Evolutionary conservation across 441 rosid genomes (phyloP).

Genomic region (Pelargonium myrrhifolium): DNA sequence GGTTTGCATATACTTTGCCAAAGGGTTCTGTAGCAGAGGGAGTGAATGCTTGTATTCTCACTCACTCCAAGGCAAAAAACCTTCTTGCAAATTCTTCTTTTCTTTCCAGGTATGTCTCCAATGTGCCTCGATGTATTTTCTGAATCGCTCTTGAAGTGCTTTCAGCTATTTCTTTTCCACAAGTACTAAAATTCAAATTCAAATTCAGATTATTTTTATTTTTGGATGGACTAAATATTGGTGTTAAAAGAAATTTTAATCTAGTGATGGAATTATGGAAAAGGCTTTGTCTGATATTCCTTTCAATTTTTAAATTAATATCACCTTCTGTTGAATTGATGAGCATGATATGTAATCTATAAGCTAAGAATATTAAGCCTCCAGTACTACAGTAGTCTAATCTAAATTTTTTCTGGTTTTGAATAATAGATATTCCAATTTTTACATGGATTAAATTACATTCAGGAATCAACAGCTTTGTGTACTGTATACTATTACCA

Average conservation of each 20-base stretch:
- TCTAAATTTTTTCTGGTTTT: not conserved
- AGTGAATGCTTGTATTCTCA: constrained; percentile 61
- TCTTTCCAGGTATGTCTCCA: constrained; percentile 52
- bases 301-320: not conserved
- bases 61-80: constrained; percentile 46
- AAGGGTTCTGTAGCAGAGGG: constrained; percentile 72
- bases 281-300: not conserved
- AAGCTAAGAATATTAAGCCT: not conserved
- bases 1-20: constrained; percentile 55
- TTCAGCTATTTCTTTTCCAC: not conserved
- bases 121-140: not conserved
- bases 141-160: not conserved
- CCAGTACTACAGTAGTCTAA: not conserved
- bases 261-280: not conserved
- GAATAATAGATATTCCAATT: not conserved
- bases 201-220: not conserved
- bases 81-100: constrained; percentile 60
- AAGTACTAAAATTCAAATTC: not conserved
- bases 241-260: not conserved
- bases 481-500: not conserved
- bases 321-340: not conserved
- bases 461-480: not conserved
- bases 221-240: no score
- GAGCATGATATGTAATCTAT: not conserved
- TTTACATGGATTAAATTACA: not conserved